phyloP scores from a whole-genome alignment of 169 alveolate genomes.

The Eimeria tenella region DNA sequence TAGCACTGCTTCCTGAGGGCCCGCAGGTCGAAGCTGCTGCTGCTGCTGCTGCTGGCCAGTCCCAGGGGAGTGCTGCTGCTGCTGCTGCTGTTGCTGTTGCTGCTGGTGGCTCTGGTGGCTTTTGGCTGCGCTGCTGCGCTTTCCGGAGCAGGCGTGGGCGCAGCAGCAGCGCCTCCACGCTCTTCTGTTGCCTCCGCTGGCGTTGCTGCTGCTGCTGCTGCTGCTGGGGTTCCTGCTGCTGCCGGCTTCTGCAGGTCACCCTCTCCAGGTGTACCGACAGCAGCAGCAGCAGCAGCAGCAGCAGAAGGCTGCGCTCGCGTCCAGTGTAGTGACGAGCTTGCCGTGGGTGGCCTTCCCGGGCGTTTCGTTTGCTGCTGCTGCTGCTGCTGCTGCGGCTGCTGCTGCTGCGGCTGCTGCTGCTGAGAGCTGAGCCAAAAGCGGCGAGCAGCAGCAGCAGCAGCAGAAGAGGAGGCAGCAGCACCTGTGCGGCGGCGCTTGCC shows the following conservation, averaged over 20 bases:
- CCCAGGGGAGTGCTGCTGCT: constrained; percentile 10
- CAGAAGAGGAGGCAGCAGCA: neutral
- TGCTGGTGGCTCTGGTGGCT: neutral
- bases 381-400: constrained; percentile 29
- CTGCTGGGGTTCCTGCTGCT: constrained; percentile 32
- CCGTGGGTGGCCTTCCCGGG: too few relatives aligned
- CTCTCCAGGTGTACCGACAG: neutral
- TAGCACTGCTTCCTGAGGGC: constrained; percentile 53
- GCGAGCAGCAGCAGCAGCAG: constrained; percentile 69
- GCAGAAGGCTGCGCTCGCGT: neutral
- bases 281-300: neutral
- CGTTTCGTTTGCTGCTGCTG: neutral
- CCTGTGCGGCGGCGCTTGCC: constrained; percentile 56
- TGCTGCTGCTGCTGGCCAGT: constrained; percentile 43
- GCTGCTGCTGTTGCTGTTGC: constrained; percentile 49
- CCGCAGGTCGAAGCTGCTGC: constrained; percentile 51
- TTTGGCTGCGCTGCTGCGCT: neutral
- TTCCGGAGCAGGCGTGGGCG: neutral
- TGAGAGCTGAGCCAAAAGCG: constrained; percentile 66
- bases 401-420: constrained; percentile 49
- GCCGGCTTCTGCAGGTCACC: neutral
- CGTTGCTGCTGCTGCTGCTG: constrained; percentile 44
- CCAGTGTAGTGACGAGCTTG: neutral
- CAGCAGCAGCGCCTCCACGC: neutral
- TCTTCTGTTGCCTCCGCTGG: constrained; percentile 2